These are phyloP conservation scores for Erythrophleum ivorense DNA, from an alignment of 331 rosid species.

Conservation along the genomic window DNA sequence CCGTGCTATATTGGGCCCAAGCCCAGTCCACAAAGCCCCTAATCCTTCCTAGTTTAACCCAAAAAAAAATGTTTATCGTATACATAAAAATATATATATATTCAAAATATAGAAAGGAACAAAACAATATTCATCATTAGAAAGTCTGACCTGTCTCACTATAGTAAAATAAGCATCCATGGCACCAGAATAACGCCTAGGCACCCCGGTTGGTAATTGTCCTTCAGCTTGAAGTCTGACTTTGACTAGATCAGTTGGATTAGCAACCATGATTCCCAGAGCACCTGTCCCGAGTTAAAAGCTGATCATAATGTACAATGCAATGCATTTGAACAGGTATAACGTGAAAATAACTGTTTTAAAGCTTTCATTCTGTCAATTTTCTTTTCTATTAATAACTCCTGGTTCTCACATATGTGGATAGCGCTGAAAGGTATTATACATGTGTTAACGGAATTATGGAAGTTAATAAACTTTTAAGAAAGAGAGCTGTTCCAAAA, in stretches of 20 bases:
- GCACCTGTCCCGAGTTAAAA: constrained; percentile 68
- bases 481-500: constrained; percentile 9
- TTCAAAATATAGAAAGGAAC: constrained; percentile 10
- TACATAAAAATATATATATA: constrained; percentile 11
- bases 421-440: not conserved
- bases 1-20: constrained; percentile 88
- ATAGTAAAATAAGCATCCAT: constrained; percentile 84
- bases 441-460: not conserved
- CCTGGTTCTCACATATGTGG: not conserved
- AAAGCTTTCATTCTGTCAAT: not conserved
- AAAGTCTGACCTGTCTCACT: constrained; percentile 65
- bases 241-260: constrained; percentile 96
- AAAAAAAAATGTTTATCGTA: constrained; percentile 12
- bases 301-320: constrained; percentile 18
- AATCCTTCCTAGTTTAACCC: constrained; percentile 75
- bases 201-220: constrained; percentile 78
- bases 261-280: constrained; percentile 82
- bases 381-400: not conserved
- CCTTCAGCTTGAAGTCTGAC: constrained; percentile 98
- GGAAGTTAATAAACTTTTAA: constrained; percentile 19
- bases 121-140: not conserved
- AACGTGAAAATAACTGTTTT: not conserved
- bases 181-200: constrained; percentile 91
- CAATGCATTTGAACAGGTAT: not conserved
- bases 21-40: constrained; percentile 95